Base-by-base conservation (phyloP, 2,329 filamentous ascomycete species). In the Colletotrichum gloeosporioides region DNA sequence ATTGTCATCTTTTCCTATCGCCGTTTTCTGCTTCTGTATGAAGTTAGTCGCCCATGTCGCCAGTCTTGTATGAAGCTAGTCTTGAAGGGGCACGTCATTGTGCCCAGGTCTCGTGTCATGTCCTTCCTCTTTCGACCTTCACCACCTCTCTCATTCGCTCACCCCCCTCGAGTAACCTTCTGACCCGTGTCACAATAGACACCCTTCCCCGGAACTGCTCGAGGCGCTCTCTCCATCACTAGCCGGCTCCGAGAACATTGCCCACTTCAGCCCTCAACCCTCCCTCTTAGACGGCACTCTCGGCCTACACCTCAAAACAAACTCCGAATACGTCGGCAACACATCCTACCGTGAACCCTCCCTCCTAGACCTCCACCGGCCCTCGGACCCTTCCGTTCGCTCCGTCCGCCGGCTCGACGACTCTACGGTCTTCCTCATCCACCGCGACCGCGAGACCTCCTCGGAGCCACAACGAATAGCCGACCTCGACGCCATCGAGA, bases 281-380 rank as follows among this genome's bases (percentile, higher is more conserved):
- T 83, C 62, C 15, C 82, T 85, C 22, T 82, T 88, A 6, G 84
- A 82, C 71, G 83, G 85, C 59, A 88, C 87, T 3, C 83, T 93
- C 57, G 91, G 91, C 55, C 83, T 93, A 49, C 90, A 92, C 79
- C 84, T 89, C 74, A 88, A 89, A 78, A 89, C 90, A 73, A 90
- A 92, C 81, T 91, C 90, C 82, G 89, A 90, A 80, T 91, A 92
- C 79, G 88, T 93, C 72, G 91, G 91, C 25, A 85, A 90, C 72
- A 92, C 90, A 59, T 90, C 90, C 71, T 90, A 91, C 34, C 89
- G 91, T 74, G 91, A 92, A 78, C 88, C 90, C 4, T 85, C 88
- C 39, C 86, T 92, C 27, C 89, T 92, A 65, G 89, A 89, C 57
- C 85, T 92, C 12, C 90, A 90, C 64, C 87, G 88, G 10, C 91